Conservation (phyloP, 2,329 filamentous ascomycete genomes). For the Ophiostoma triangulosporum region DNA sequence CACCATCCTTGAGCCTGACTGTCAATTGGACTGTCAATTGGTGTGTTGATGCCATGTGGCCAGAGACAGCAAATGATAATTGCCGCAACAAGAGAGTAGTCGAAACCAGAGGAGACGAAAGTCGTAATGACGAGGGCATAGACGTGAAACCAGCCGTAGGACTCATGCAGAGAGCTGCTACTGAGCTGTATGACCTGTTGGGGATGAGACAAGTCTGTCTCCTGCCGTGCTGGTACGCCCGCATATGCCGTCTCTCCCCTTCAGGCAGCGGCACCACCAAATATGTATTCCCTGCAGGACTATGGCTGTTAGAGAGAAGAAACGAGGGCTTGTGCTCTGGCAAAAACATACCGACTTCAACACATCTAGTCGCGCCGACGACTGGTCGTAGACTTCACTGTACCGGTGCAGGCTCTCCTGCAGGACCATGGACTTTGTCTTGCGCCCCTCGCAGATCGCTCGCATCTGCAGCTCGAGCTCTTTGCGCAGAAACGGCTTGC, state of each 20-base stretch:
- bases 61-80: background rate
- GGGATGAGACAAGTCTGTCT: background rate
- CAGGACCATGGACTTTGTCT: conserved; percentile 61
- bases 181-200: background rate
- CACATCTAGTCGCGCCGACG: conserved; percentile 58
- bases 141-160: background rate
- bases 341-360: conserved; percentile 43
- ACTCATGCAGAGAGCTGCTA: background rate
- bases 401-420: conserved; percentile 79
- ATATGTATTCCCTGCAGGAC: conserved; percentile 42
- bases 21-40: no score
- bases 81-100: background rate
- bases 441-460: conserved; percentile 80
- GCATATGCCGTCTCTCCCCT: background rate
- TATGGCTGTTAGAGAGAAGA: conserved; percentile 13
- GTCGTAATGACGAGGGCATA: background rate
- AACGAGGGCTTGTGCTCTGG: no score
- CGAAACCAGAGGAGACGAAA: background rate
- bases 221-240: background rate
- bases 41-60: background rate
- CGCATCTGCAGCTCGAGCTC: conserved; percentile 98
- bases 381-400: conserved; percentile 70
- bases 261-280: conserved; percentile 19
- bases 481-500: conserved; percentile 91
- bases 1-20: background rate